phyloP scores from a whole-genome alignment of 441 rosid genomes.

The Croton laevigatus region DNA sequence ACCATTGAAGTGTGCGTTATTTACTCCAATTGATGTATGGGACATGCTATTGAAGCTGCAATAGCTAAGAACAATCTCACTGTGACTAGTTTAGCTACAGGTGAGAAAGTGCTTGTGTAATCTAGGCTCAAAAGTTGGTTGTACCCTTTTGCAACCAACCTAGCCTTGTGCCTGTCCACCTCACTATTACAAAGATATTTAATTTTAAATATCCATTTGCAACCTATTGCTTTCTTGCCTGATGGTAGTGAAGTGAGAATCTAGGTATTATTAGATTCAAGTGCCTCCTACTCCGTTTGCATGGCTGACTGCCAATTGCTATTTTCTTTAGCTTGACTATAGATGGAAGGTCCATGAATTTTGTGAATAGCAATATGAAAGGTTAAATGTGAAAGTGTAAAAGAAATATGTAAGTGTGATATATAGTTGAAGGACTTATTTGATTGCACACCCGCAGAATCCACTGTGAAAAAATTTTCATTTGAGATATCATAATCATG shows the following conservation, averaged over 20 bases:
- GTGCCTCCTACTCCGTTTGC: not conserved
- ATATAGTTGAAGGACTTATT: no score
- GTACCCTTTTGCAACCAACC: constrained; percentile 12
- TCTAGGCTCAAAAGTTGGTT: not conserved
- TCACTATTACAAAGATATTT: not conserved
- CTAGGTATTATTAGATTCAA: not conserved
- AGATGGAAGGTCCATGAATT: no score
- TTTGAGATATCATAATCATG: not conserved
- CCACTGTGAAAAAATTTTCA: no score
- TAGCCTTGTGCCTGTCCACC: not conserved
- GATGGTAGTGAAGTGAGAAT: not conserved
- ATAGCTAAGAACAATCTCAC: not conserved
- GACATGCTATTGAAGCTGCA: not conserved
- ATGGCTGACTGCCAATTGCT: not conserved
- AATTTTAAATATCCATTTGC: constrained; percentile 13
- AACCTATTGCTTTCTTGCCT: not conserved
- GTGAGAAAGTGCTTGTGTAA: constrained; percentile 12
- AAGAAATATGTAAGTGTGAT: not conserved
- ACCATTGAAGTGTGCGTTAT: not conserved
- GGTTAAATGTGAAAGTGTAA: not conserved
- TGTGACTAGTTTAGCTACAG: not conserved
- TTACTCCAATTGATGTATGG: not conserved
- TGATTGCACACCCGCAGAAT: no score
- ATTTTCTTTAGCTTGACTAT: not conserved
- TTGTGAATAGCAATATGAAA: not conserved